Base-by-base conservation (phyloP, 495 filamentous ascomycete species). In the Penicillium lagena region DNA sequence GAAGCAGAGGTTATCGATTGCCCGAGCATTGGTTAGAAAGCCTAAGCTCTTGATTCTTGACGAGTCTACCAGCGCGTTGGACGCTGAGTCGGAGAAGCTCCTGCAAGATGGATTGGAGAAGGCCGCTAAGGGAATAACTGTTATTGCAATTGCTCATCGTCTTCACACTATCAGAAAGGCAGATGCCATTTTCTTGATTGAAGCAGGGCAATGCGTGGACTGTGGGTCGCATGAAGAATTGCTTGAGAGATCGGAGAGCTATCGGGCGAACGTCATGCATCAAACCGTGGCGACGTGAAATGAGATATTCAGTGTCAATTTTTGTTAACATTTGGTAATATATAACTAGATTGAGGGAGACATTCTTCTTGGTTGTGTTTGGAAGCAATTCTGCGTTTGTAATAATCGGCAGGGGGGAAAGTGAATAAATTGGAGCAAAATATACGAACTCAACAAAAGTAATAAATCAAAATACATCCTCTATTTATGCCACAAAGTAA, bases 101-200 rank as follows among this genome's bases (percentile, higher is more conserved):
- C 72, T 93, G 12, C 85, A 90, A 60, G 72, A 74, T 29, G 84
- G 83, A 2, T 73, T 90, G 40, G 80, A 83, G 48, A 62, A 73
- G 35, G 78, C 82, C 7, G 67, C 77, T 3, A 77, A 79, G 47
- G 87, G 84, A 10, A 85, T 90, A 28, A 93, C 83, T 0, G 84
- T 84, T 34, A 71, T 90, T 34, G 85, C 80, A 5, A 81, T 91
- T 40, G 87, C 87, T n/a, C 89, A 95, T 64, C 70, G 87, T 2
- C 60, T 93, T 37, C 72, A 73, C 14, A 91, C 86, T n/a, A 83
- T 93, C 15, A 72, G 77, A 22, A 81, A 82, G 51, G 86, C 87
- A 1, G 83, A 90, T 62, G 62, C 74, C 9, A 95, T 93, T 37
- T 81, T 88, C 49, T 77, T 88, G 52, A 76, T 95, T 46, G 82